phyloP scores from a whole-genome alignment of 495 filamentous ascomycete species.

The Chlorociboria aeruginascens region DNA sequence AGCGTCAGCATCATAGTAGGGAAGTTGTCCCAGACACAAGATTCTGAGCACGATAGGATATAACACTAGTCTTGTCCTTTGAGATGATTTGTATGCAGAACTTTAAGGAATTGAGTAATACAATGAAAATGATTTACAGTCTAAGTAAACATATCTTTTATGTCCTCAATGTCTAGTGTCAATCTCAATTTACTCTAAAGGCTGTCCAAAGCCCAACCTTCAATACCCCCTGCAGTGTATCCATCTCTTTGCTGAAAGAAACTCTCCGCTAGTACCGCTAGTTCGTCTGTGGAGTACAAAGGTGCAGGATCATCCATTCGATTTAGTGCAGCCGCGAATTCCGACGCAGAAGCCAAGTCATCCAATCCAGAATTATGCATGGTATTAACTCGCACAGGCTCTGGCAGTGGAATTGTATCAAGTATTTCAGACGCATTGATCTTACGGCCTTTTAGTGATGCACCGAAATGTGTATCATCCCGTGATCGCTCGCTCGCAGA shows the following conservation, averaged over 20 bases:
- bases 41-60: too few species aligned
- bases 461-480: constrained; percentile 24
- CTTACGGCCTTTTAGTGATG: constrained; percentile 22
- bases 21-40: too few species aligned
- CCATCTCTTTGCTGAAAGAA: constrained; percentile 37
- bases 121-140: too few species aligned
- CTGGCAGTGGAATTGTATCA: constrained; percentile 33
- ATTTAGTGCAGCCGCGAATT: neutral
- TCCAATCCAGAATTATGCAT: neutral
- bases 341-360: constrained; percentile 9
- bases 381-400: constrained; percentile 27
- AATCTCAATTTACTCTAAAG: too few species aligned
- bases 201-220: neutral
- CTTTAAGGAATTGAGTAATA: too few species aligned
- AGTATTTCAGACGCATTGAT: constrained; percentile 27
- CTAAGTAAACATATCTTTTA: too few species aligned
- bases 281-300: constrained; percentile 30
- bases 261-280: constrained; percentile 35
- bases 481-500: constrained; percentile 30
- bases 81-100: too few species aligned
- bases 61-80: too few species aligned
- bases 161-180: too few species aligned
- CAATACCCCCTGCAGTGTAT: neutral
- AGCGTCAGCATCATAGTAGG: too few species aligned
- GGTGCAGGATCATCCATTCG: constrained; percentile 12